Evolutionary conservation across 345 rosid genomes (phyloP).

Genomic region (Kandelia obovata): DNA sequence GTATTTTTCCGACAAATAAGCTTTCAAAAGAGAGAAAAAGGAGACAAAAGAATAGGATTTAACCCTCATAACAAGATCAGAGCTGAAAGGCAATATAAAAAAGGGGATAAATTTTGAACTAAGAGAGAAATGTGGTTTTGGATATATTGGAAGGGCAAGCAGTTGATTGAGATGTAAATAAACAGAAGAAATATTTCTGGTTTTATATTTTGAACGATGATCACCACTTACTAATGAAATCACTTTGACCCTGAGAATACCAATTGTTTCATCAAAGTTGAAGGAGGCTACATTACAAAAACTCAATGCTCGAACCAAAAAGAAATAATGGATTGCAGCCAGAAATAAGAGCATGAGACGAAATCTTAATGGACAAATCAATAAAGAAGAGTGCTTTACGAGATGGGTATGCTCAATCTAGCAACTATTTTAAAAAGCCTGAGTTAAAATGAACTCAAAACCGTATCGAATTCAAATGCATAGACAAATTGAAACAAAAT

Average conservation of each 20-base stretch:
- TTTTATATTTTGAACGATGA: background rate
- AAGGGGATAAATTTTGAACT: too few species aligned
- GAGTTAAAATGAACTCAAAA: too few species aligned
- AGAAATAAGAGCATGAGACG: too few species aligned
- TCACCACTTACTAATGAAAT: background rate
- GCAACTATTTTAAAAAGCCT: conserved; percentile 17
- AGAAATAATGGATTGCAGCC: too few species aligned
- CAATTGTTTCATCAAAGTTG: background rate
- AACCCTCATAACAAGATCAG: too few species aligned
- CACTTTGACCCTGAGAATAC: background rate
- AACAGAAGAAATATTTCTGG: background rate
- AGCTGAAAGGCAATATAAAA: too few species aligned
- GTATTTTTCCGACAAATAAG: background rate
- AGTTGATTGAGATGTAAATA: background rate
- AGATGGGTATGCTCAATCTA: conserved; percentile 19
- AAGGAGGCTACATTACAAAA: background rate
- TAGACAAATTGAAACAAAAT: too few species aligned
- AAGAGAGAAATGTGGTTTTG: too few species aligned
- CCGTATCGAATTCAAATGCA: too few species aligned
- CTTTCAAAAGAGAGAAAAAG: background rate
- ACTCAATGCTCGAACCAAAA: too few species aligned
- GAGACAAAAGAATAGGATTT: too few species aligned
- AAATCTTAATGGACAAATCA: background rate
- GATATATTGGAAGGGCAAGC: too few species aligned
- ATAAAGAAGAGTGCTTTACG: background rate